Conservation (phyloP, 805 yeast species). For the Metschnikowia drakensbergensis region DNA sequence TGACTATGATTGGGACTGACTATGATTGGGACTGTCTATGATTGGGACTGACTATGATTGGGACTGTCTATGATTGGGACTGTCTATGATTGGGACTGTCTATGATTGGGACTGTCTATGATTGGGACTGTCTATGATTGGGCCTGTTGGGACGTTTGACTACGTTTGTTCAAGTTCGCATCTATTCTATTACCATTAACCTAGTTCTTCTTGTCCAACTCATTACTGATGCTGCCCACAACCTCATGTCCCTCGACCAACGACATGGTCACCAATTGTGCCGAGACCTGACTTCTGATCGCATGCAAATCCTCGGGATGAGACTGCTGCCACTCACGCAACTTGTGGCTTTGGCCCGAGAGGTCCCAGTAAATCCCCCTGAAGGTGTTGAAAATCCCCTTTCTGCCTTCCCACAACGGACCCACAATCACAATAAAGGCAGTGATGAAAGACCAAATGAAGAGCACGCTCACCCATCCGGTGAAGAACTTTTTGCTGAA, state of each 20-base stretch:
- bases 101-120: no score
- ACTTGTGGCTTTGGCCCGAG: slow-evolving; percentile 69
- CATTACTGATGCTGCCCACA: slow-evolving; percentile 14
- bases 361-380: slow-evolving; percentile 87
- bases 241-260: slow-evolving; percentile 11
- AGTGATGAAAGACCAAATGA: slow-evolving; percentile 75
- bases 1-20: no score
- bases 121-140: no score
- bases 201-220: slow-evolving; percentile 11
- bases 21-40: no score
- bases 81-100: no score
- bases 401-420: slow-evolving; percentile 74
- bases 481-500: slow-evolving; percentile 76
- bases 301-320: slow-evolving; percentile 76
- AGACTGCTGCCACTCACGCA: slow-evolving; percentile 68
- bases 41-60: no score
- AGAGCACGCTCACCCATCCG: slow-evolving; percentile 82
- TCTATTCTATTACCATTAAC: no score
- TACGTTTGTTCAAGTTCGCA: no score
- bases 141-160: no score
- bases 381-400: slow-evolving; percentile 56
- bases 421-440: slow-evolving; percentile 59
- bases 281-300: slow-evolving; percentile 58
- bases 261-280: slow-evolving; percentile 18
- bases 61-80: no score